Base-by-base conservation (phyloP, 805 yeast genomes). In the Kluyveromyces nonfermentans region DNA sequence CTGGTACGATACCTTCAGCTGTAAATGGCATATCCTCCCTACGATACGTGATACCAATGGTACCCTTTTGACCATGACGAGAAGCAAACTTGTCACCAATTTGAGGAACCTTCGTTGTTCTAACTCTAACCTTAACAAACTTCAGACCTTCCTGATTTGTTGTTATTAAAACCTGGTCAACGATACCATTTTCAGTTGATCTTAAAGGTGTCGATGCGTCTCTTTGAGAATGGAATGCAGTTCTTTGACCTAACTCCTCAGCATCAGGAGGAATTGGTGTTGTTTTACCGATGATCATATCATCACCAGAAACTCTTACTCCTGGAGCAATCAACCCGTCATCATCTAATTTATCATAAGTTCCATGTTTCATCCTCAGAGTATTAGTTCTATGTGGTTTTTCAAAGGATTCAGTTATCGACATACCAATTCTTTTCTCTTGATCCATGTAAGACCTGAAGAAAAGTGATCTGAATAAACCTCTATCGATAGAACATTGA, bases 11-110 rank as follows among this genome's bases (percentile, higher is more conserved):
- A 65, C 99, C 99, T 65, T 90, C 94, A 2, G 86, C 74, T 7
- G 95, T 82, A 65, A 93, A 93, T 22, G 98, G 99, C 97, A 93
- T 90, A 64, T 93, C 99, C 67, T 93, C 99, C 64, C 90, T 93
- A 64, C 97, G 79, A 64, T 90, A 93, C 0, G 98, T 93, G 50
- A 93, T 93, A 81, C 99, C 99, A 67, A 93, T 89, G 17, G 98
- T 93, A 82, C 99, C 99, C 72, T 93, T 93, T 70, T 93, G 99
- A 65, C 99, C 99, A 75, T 93, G 98, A 71, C 98, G 85, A 35
- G 97, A 90, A 6, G 99, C 97, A 69, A 93, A 93, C 69, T 93
- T 93, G 69, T 93, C 99, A 68, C 99, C 99, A 68, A 93, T 90
- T 69, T 93, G 99, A 10, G 99, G 99, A 38, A 90, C 76, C 69